Evolutionary conservation across 352 stramenopile genomes (phyloP).

Genomic region (Globisporangium radiosum): DNA sequence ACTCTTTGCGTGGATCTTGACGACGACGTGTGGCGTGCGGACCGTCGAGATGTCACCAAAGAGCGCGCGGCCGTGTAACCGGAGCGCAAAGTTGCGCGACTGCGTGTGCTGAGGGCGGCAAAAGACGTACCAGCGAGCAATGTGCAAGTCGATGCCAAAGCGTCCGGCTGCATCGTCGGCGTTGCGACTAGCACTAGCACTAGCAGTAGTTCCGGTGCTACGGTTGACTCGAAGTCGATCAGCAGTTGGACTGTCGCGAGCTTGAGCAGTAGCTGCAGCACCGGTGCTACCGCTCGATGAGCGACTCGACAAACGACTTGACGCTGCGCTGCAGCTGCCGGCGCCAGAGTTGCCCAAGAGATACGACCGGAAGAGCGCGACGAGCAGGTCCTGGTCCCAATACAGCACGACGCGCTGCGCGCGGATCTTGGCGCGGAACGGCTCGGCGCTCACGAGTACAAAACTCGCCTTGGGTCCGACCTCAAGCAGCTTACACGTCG

Average conservation of each 20-base stretch:
- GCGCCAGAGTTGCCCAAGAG: conserved; percentile 24
- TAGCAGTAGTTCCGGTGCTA: background rate
- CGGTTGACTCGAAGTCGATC: too few relatives aligned
- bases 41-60: conserved; percentile 36
- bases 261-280: background rate
- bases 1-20: conserved; percentile 27
- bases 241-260: too few relatives aligned
- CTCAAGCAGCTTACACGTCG: conserved; percentile 51
- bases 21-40: conserved; percentile 20
- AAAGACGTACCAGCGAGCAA: conserved; percentile 54
- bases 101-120: conserved; percentile 36
- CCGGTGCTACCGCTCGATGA: conserved; percentile 12
- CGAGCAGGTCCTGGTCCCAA: conserved; percentile 67
- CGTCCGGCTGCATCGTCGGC: background rate
- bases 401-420: conserved; percentile 50
- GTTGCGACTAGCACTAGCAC: background rate
- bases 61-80: conserved; percentile 30
- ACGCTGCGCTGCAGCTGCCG: conserved; percentile 14
- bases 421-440: conserved; percentile 45
- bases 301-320: conserved; percentile 24
- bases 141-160: conserved; percentile 33
- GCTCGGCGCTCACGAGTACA: conserved; percentile 38
- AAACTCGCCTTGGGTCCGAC: conserved; percentile 48
- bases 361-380: conserved; percentile 52
- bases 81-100: conserved; percentile 36